Conservation (phyloP, 2,329 filamentous ascomycete species). For the Fusarium illudens region DNA sequence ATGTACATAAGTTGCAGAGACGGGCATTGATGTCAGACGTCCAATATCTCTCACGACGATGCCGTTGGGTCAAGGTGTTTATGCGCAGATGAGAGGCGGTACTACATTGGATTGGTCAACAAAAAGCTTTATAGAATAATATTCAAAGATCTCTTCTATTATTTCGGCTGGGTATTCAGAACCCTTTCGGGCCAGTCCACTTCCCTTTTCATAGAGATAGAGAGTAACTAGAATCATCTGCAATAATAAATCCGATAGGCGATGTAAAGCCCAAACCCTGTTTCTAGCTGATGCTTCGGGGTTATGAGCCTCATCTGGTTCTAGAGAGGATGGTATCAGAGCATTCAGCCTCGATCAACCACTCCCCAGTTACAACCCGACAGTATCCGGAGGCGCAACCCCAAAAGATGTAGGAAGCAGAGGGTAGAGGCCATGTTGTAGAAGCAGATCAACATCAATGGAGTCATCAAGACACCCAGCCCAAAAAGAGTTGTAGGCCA, state of each 20-base stretch:
- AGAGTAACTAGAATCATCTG: no score
- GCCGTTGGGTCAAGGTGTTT: accelerated
- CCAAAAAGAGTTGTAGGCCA: slow-evolving; percentile 16
- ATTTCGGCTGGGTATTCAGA: no score
- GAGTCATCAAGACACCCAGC: slow-evolving; percentile 3
- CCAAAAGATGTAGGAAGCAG: slow-evolving; percentile 18
- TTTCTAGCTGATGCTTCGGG: no score
- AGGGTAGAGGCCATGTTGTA: slow-evolving; percentile 21
- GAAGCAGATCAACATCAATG: slow-evolving; percentile 21
- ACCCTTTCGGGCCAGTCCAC: no score
- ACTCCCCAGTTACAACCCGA: neutral
- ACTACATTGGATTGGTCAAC: neutral
- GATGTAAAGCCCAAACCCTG: no score
- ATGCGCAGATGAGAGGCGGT: neutral
- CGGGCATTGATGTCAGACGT: neutral
- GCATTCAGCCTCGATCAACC: no score
- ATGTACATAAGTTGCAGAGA: neutral
- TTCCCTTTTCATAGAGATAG: no score
- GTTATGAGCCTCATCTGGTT: no score
- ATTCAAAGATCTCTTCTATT: neutral
- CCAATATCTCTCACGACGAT: neutral
- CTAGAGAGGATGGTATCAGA: no score
- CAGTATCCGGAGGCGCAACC: neutral
- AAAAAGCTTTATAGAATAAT: neutral
- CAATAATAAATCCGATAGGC: no score